phyloP scores from a whole-genome alignment of 2,329 filamentous ascomycete genomes.

The Fusarium annulatum region DNA sequence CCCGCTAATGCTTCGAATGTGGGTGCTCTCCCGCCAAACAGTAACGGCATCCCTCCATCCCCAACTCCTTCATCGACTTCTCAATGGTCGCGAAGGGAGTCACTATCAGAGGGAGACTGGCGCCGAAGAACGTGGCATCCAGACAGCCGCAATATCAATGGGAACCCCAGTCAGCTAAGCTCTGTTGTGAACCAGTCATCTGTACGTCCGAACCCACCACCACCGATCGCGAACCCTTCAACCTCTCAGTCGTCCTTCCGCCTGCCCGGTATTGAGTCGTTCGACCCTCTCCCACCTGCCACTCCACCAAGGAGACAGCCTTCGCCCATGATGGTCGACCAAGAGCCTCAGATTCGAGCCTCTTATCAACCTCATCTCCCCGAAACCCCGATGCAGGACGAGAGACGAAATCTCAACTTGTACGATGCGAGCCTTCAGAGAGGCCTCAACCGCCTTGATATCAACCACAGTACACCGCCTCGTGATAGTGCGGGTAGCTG shows the following conservation, averaged over 20 bases:
- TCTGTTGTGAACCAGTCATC: slow-evolving; percentile 78
- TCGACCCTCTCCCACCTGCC: slow-evolving; percentile 77
- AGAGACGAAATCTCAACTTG: slow-evolving; percentile 63
- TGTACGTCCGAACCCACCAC: slow-evolving; percentile 65
- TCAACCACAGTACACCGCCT: slow-evolving; percentile 64
- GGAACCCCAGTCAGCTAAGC: slow-evolving; percentile 77
- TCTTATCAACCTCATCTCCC: slow-evolving; percentile 43
- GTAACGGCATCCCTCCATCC: slow-evolving; percentile 69
- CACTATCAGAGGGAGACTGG: slow-evolving; percentile 78
- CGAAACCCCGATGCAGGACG: slow-evolving; percentile 53
- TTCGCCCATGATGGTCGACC: slow-evolving; percentile 83
- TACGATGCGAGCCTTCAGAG: slow-evolving; percentile 76
- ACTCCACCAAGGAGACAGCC: slow-evolving; percentile 73
- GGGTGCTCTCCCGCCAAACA: slow-evolving; percentile 65
- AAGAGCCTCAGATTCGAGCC: slow-evolving; percentile 54
- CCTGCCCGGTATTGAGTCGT: slow-evolving; percentile 91
- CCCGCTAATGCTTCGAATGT: slow-evolving; percentile 66
- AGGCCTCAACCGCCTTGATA: slow-evolving; percentile 74
- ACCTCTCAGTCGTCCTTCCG: slow-evolving; percentile 71
- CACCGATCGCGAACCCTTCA: slow-evolving; percentile 57
- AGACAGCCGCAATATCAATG: slow-evolving; percentile 72
- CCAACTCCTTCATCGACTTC: slow-evolving; percentile 75
- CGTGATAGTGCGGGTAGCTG: slow-evolving; percentile 65
- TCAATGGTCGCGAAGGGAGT: slow-evolving; percentile 73
- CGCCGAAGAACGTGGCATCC: slow-evolving; percentile 92